These are phyloP conservation scores for Nepenthes gracilis DNA, from an alignment of 148 eudicot genomes.

Conservation along the genomic window DNA sequence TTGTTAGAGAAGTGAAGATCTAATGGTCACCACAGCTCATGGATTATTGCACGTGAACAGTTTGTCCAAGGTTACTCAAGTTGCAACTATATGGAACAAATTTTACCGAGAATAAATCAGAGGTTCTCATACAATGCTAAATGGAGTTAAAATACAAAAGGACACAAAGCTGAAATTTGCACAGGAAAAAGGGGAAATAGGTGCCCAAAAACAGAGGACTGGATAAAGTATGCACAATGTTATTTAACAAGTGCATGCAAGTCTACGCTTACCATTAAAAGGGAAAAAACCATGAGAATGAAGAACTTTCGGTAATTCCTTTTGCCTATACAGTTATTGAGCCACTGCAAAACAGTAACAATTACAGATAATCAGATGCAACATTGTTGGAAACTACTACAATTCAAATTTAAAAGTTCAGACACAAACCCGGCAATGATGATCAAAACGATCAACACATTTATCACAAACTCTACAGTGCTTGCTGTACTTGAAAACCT, in stretches of 20 bases:
- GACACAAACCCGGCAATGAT: conserved; percentile 91
- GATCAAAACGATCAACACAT: conserved; percentile 90
- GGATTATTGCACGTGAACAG: no score
- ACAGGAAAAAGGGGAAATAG: no score
- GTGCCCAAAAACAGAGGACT: no score
- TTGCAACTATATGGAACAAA: no score
- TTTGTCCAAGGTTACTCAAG: no score
- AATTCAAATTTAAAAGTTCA: conserved; percentile 1
- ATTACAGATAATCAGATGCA: conserved; percentile 2
- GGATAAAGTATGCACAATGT: no score
- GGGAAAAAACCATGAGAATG: conserved; percentile 84
- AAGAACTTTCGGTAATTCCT: conserved; percentile 89
- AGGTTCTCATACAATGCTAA: no score
- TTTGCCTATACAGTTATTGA: conserved; percentile 59
- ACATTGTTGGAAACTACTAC: neutral
- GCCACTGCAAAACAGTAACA: conserved; percentile 37
- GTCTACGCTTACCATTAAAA: conserved; percentile 60
- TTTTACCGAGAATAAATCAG: no score
- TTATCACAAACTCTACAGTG: conserved; percentile 99
- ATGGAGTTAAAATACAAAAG: no score
- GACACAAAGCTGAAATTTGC: no score
- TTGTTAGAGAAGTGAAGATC: no score
- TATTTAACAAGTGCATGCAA: conserved; percentile 1
- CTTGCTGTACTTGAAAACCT: conserved; percentile 99
- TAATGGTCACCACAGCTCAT: no score